Evolutionary conservation across 345 rosid genomes (phyloP), one percentile per base, ranked within the genome.

Genomic region (Raphanus sativus): DNA sequence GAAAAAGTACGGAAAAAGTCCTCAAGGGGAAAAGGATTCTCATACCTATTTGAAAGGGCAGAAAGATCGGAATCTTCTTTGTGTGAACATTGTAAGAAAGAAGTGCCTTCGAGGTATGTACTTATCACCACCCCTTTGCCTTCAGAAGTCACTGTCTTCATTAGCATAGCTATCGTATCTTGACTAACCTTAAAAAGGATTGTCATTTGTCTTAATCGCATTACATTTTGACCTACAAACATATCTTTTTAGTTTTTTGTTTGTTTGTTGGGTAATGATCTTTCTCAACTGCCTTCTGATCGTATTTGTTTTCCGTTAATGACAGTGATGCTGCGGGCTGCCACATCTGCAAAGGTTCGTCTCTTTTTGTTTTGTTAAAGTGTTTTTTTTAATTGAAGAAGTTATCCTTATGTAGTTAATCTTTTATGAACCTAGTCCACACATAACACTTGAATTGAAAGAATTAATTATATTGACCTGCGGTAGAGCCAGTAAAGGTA

Each of bases 281-380:
- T 66, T 61, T 74, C 33, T 71, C 26, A 66, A 71, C 67, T 73
- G 52, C 30, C 65, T 70, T 32, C 11, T 58, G 67, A 24, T 54
- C 52, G 67, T 59, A 59, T 62, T 38, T 33, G 9, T 33, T 75
- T 68, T 75, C 33, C 33, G 69, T 8, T 70, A 66, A 73, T 82
- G 72, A 72, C 98, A 95, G 99, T 85, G 99, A 95, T 74, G 94
- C 96, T 71, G 93, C 87, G 42, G 71, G 88, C 86, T 95, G 99
- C 85, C 88, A 86, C 73, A 72, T 75, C 80, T 95, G 99, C 83
- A 80, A 89, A 78, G 87, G 99, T 95, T 81, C 83, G 90, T 71
- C 48, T 54, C 70, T 79, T 32, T 62, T 79, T 72, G n/a, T 40
- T 40, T 73, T 15, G 32, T 61, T 9, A 16, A 16, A 62, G 15